Conservation (phyloP, 345 rosid genomes). For the Eucalyptus dawsonii region DNA sequence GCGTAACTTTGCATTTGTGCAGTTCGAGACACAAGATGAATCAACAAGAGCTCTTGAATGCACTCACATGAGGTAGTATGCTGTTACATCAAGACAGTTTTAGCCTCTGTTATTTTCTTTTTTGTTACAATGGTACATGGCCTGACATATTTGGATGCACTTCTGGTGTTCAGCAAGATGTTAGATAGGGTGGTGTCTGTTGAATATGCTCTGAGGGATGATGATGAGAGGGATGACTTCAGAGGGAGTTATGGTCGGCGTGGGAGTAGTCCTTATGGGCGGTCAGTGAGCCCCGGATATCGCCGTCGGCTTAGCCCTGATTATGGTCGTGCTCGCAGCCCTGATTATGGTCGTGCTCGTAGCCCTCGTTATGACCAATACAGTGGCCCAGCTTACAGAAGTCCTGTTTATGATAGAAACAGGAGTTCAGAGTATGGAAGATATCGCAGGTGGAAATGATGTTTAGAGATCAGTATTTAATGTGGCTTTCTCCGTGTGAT, state of each 20-base stretch:
- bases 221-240: slow-evolving; percentile 54
- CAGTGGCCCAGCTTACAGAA: not conserved
- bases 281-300: slow-evolving; percentile 60
- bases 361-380: slow-evolving; percentile 36
- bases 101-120: not conserved
- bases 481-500: not conserved
- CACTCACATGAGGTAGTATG: slow-evolving; percentile 54
- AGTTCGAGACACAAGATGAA: slow-evolving; percentile 72
- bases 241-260: slow-evolving; percentile 31
- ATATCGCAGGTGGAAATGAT: slow-evolving; percentile 46
- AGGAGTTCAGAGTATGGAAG: slow-evolving; percentile 40
- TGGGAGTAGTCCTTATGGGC: slow-evolving; percentile 26
- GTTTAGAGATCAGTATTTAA: not conserved
- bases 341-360: slow-evolving; percentile 24
- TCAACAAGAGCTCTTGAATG: slow-evolving; percentile 72
- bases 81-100: not conserved
- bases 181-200: slow-evolving; percentile 75
- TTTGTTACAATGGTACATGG: not conserved
- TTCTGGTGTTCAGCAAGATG: slow-evolving; percentile 43
- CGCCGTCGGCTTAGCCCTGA: slow-evolving; percentile 60
- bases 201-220: slow-evolving; percentile 83
- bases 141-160: not conserved
- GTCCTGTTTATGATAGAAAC: not conserved
- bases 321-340: slow-evolving; percentile 43
- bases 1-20: slow-evolving; percentile 78